A percentile compares a stretch with the other conserved stretches of the same genome.
Conservation (phyloP, 129 eudicot species). For the Glebionis coronaria region DNA sequence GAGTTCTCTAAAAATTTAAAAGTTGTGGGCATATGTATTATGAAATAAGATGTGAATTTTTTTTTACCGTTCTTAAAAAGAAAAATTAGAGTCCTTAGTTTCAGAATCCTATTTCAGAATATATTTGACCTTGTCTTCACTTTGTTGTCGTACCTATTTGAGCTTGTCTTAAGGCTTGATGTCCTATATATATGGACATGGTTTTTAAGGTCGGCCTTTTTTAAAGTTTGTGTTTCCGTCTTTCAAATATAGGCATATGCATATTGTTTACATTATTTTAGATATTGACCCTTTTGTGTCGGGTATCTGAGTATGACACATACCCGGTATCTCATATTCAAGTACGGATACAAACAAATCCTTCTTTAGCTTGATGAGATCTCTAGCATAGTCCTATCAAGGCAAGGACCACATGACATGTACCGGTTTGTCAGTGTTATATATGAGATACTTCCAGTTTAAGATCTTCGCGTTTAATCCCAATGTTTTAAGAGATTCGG, state of each 20-base stretch:
- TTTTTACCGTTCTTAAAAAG: too few relatives aligned
- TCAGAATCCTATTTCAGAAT: too few relatives aligned
- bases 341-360: background rate
- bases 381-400: background rate
- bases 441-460: background rate
- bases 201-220: background rate
- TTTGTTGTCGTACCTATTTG: background rate
- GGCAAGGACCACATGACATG: background rate
- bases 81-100: too few relatives aligned
- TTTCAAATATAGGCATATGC: background rate
- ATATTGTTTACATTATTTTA: background rate
- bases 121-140: too few relatives aligned
- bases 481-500: background rate
- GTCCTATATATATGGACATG: background rate
- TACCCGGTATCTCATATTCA: background rate
- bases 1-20: too few relatives aligned
- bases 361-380: constrained; percentile 10
- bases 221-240: background rate
- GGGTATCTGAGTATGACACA: constrained; percentile 1
- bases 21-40: too few relatives aligned
- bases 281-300: background rate
- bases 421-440: background rate
- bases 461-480: background rate
- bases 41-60: too few relatives aligned
- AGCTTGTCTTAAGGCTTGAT: background rate